phyloP scores from a whole-genome alignment of 164 flowering plant genomes.

The Dillenia turbinata region DNA sequence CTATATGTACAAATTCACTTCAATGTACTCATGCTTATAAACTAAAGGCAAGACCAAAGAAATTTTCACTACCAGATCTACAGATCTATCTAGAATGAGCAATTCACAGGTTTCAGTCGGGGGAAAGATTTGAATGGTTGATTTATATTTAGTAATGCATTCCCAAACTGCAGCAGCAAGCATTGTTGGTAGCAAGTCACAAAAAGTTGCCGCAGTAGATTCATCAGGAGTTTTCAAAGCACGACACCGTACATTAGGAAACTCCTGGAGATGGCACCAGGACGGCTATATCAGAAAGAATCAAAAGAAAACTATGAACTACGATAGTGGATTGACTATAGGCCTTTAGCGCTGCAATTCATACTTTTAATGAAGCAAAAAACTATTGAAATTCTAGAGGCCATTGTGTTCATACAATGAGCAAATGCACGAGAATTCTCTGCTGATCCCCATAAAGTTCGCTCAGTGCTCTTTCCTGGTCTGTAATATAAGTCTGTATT shows the following conservation, averaged over 20 bases:
- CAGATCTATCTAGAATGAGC: slow-evolving; percentile 87
- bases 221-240: slow-evolving; percentile 75
- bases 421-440: slow-evolving; percentile 60
- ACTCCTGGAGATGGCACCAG: slow-evolving; percentile 46
- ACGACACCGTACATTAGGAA: slow-evolving; percentile 85
- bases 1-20: slow-evolving; percentile 30
- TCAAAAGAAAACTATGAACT: too few relatives aligned
- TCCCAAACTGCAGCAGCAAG: slow-evolving; percentile 95
- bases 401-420: slow-evolving; percentile 74
- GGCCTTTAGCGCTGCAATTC: background rate
- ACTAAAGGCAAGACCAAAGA: slow-evolving; percentile 1
- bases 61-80: slow-evolving; percentile 71
- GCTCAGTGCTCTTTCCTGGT: slow-evolving; percentile 79
- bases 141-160: slow-evolving; percentile 57
- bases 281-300: too few relatives aligned
- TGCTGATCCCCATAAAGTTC: slow-evolving; percentile 71
- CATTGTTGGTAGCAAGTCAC: slow-evolving; percentile 79
- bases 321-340: too few relatives aligned
- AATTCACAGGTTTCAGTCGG: slow-evolving; percentile 91
- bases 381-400: slow-evolving; percentile 82
- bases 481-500: slow-evolving; percentile 78
- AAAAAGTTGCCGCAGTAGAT: slow-evolving; percentile 61
- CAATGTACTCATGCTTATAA: slow-evolving; percentile 1
- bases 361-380: slow-evolving; percentile 95
- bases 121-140: slow-evolving; percentile 71